Percentiles rank a stretch among this genome's conserved stretches.
phyloP scores from a whole-genome alignment of 306 rosid genomes.

The Medicago lupulina region DNA sequence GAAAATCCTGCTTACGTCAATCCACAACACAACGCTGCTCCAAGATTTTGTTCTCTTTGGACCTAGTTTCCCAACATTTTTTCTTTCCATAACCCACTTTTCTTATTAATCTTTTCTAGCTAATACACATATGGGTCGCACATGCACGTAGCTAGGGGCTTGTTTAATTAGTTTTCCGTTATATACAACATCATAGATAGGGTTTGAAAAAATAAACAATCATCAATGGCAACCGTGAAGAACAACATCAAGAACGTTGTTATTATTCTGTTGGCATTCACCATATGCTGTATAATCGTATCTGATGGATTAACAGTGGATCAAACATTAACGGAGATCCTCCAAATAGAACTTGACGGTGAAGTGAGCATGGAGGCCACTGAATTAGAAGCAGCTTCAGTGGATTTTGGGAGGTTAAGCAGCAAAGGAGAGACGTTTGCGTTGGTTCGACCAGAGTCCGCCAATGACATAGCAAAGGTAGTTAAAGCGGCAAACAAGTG shows the following conservation, averaged over 20 bases:
- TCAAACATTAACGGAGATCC: slow-evolving; percentile 62
- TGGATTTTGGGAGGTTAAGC: slow-evolving; percentile 72
- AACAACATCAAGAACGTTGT: slow-evolving; percentile 53
- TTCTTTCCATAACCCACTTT: not conserved
- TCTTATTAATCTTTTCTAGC: too few relatives aligned
- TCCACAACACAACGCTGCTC: slow-evolving; percentile 43
- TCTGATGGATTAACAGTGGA: slow-evolving; percentile 68
- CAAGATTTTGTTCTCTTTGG: slow-evolving; percentile 58
- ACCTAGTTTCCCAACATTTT: slow-evolving; percentile 35
- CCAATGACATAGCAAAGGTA: slow-evolving; percentile 57
- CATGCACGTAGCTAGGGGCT: not conserved
- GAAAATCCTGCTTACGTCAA: slow-evolving; percentile 72
- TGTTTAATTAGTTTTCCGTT: not conserved
- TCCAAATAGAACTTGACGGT: slow-evolving; percentile 63
- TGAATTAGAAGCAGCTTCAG: slow-evolving; percentile 61
- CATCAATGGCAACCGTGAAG: slow-evolving; percentile 44
- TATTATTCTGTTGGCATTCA: slow-evolving; percentile 62
- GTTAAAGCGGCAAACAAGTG: slow-evolving; percentile 55
- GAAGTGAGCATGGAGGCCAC: slow-evolving; percentile 58
- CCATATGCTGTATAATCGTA: slow-evolving; percentile 60
- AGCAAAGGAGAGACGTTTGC: slow-evolving; percentile 53
- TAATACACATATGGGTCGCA: not conserved
- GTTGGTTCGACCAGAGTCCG: slow-evolving; percentile 70
- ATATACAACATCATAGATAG: not conserved
- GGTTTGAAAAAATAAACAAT: slow-evolving; percentile 23